Base-by-base conservation (phyloP, 208 protist species). In the Wallacemonas sp. region DNA sequence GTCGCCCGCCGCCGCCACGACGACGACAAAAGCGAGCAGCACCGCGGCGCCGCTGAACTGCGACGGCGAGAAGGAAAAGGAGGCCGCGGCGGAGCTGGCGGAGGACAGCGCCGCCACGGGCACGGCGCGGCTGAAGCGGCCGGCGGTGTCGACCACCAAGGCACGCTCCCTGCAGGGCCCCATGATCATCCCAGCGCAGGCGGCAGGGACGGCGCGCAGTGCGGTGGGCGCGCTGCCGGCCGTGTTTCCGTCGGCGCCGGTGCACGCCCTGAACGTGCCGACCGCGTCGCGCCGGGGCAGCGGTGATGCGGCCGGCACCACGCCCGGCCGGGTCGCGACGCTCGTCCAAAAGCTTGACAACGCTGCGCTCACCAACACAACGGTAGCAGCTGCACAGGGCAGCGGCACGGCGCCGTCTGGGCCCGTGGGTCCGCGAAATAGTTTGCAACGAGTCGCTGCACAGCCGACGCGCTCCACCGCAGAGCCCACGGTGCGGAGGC, bases 221-320 rank as follows among this genome's bases (percentile, higher is more conserved):
- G 23, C 12, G 7, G 52, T 8, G 16, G 49, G 64, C 25, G 48
- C 66, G 11, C 14, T 57, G 11, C 31, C 55, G 18, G 14, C 65
- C 16, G 25, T 46, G 44, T 16, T n/a, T 22, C 57, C 12, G 26
- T 42, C 46, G n/a, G 20, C 54, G 8, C 16, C 20, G 2, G 2
- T 14, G 16, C 12, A 25, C 29, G 55, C 25, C 4, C 14, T 29
- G 14, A 39, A 61, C 12, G 54, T 65, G 10, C 55, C 50, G 16
- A 52, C 57, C 5, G 70, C 62, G 16, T 5, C 52, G 31, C 52
- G 52, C 32, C 52, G 52, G n/a, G 14, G 31, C 3, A 59, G 52
- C 20, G 31, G 25, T 11, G 52, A 59, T 29, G 10, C 57, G 26
- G 41, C 41, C 3, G n/a, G 12, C 2, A 18, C n/a, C 4, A 12